Conservation (phyloP, 2,329 filamentous ascomycete species). For the Fonsecaea monophora region DNA sequence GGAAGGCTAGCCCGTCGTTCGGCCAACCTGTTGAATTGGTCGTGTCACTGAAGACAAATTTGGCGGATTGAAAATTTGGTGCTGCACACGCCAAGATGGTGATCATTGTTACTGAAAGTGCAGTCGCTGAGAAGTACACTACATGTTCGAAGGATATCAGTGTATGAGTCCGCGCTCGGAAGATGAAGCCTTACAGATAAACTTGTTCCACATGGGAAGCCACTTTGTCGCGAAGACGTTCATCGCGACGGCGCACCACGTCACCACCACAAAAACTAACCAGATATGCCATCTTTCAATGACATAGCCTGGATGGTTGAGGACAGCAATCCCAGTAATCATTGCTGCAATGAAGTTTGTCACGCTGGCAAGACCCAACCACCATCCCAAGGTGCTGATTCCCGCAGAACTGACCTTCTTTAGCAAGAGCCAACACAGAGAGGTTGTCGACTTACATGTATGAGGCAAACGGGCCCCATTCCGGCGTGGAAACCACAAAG, state of each 20-base stretch:
- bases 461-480: slow-evolving; percentile 29
- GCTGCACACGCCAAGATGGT: slow-evolving; percentile 36
- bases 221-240: slow-evolving; percentile 24
- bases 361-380: slow-evolving; percentile 28
- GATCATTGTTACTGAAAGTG: slow-evolving; percentile 38
- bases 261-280: slow-evolving; percentile 27
- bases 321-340: slow-evolving; percentile 25
- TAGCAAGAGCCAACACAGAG: neutral
- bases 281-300: slow-evolving; percentile 28
- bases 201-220: slow-evolving; percentile 27
- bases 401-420: slow-evolving; percentile 21
- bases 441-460: slow-evolving; percentile 22
- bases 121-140: slow-evolving; percentile 24
- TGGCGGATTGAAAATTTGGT: slow-evolving; percentile 21
- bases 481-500: slow-evolving; percentile 22
- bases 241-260: slow-evolving; percentile 23
- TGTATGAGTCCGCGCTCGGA: neutral
- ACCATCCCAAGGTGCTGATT: slow-evolving; percentile 32
- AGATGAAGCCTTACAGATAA: slow-evolving; percentile 19
- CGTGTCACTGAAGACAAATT: slow-evolving; percentile 48
- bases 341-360: slow-evolving; percentile 31
- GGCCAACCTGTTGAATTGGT: slow-evolving; percentile 51
- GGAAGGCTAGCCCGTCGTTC: slow-evolving; percentile 36
- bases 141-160: neutral
- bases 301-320: slow-evolving; percentile 21